Evolutionary conservation across 1,284 basidiomycete species (phyloP).

Genomic region (Leccinum fuscescens): DNA sequence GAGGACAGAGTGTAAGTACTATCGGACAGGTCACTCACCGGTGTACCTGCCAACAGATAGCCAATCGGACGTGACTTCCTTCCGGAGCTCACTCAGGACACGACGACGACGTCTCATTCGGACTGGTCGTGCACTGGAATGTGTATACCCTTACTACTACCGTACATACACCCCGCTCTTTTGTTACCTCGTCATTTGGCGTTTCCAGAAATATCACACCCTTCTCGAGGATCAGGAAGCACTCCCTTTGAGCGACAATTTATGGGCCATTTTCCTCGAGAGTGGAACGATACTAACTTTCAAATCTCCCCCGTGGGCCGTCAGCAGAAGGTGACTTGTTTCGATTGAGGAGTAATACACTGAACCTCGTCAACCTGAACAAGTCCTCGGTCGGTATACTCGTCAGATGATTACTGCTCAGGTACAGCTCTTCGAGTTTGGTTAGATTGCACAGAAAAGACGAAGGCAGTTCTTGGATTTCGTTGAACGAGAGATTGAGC

Average conservation of each 20-base stretch:
- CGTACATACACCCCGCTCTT: constrained; percentile 9
- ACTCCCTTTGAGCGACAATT: constrained; percentile 10
- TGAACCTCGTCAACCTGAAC: constrained; percentile 63
- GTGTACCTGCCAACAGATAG: too few relatives aligned
- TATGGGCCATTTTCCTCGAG: constrained; percentile 16
- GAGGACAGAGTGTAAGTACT: too few relatives aligned
- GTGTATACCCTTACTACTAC: neutral
- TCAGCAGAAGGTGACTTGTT: constrained; percentile 52
- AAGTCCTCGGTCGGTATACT: constrained; percentile 89
- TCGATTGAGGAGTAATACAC: constrained; percentile 87
- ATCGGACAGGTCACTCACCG: too few relatives aligned
- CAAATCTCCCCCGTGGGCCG: constrained; percentile 25
- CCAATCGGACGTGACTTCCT: too few relatives aligned
- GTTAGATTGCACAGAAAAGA: constrained; percentile 73
- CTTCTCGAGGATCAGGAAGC: constrained; percentile 23
- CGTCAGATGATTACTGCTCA: constrained; percentile 92
- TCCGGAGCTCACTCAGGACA: too few relatives aligned
- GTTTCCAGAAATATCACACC: constrained; percentile 28
- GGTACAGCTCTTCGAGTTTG: constrained; percentile 82
- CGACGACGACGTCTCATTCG: too few relatives aligned
- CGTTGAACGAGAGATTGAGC: constrained; percentile 93
- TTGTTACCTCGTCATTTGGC: constrained; percentile 13
- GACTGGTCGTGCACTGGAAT: too few relatives aligned
- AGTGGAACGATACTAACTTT: neutral
- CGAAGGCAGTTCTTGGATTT: constrained; percentile 86